Evolutionary conservation across 129 eudicot genomes (phyloP).

Genomic region (Saussurea involucrata): DNA sequence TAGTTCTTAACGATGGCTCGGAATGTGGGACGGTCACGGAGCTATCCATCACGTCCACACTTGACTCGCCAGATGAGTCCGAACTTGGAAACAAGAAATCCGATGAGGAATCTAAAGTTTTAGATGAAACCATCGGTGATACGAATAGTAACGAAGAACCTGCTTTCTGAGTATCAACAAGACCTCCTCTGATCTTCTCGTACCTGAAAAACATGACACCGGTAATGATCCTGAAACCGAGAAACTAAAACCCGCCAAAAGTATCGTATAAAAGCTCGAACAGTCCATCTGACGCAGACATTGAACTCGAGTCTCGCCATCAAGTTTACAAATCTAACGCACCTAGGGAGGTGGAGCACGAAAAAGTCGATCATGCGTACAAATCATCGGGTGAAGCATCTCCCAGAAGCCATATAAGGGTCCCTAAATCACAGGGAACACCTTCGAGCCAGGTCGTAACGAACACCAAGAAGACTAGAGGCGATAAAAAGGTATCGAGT

Average conservation of each 20-base stretch:
- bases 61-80: conserved; percentile 71
- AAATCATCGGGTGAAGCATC: conserved; percentile 38
- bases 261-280: too few relatives aligned
- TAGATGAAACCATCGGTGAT: conserved; percentile 13
- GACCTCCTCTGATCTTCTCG: conserved; percentile 10
- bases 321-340: conserved; percentile 8
- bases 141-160: too few relatives aligned
- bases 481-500: conserved; percentile 40
- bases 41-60: conserved; percentile 79
- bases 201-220: conserved; percentile 28
- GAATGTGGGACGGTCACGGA: conserved; percentile 95
- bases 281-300: too few relatives aligned
- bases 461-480: conserved; percentile 44
- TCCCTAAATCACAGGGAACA: conserved; percentile 62
- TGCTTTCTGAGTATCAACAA: conserved; percentile 2
- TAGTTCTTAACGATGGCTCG: conserved; percentile 47
- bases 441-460: conserved; percentile 75
- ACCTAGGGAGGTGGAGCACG: conserved; percentile 18
- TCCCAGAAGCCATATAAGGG: conserved; percentile 62
- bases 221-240: too few relatives aligned
- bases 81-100: conserved; percentile 37
- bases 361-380: background rate
- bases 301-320: conserved; percentile 16
- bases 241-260: too few relatives aligned
- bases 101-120: conserved; percentile 30